Base-by-base conservation (phyloP, 805 yeast genomes). In the Cyberlindnera amylophila region DNA sequence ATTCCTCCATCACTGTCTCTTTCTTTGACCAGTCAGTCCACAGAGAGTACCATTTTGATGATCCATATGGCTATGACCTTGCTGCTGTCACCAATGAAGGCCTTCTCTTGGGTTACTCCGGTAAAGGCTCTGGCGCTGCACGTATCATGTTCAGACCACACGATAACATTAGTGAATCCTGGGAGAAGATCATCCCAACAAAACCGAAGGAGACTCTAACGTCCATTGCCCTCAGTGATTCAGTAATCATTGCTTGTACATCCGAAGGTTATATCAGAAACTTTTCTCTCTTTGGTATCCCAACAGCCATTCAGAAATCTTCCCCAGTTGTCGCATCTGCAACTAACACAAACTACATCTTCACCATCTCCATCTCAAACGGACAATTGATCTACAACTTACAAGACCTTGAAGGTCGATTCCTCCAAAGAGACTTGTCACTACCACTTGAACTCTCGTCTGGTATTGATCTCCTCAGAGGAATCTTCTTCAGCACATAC, bases 1-100 rank as follows among this genome's bases (percentile, higher is more conserved):
- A 79, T 51, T 76, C 80, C 45, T 80, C 90, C 31, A 71, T 91
- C n/a, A 90, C 96, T 0, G 87, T 90, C 2, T 77, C 87, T 12
- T 91, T 93, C 57, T 88, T 87, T 56, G 97, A 91, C 59, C 70
- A 83, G 40, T 79, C 87, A 0, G 56, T 72, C 11, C 83, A 82
- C 57, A 77, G 81, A 44, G 96, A 88, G 54, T 87, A 87, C 55
- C 91, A 88, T 63, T 90, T 91, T 64, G 82, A 81, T 36, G 98
- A 91, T 62, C 62, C 76, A 35, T 71, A 73, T 46, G 73, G 76
- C 12, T 87, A 72, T 62, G 96, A 88, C 58, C 63, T 87, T 39
- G 91, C 95, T 21, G 77, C 85, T 1, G 69, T 91, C 55, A 81
- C 82, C 39, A 74, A 72, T 14, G 71, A 70, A 2, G 96, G 93